Base-by-base conservation (phyloP, 2,329 filamentous ascomycete genomes). In the Fusarium miscanthi region DNA sequence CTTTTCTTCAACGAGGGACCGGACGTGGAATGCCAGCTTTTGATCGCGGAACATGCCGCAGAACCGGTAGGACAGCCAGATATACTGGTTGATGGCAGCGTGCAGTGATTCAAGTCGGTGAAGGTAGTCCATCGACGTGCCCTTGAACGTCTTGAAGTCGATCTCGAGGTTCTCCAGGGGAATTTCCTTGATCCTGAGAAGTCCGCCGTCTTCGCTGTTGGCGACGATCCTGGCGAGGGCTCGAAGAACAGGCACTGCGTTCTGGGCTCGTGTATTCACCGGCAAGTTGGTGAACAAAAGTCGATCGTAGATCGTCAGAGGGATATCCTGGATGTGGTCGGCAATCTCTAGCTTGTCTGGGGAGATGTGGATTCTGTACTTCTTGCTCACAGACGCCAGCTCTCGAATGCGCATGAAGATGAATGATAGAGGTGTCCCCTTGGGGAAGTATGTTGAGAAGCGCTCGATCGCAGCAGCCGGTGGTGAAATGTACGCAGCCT, bases 41-140 rank as follows among this genome's bases (percentile, higher is more conserved):
- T 95, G 89, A 72, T 91, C 93, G 10, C 85, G 88, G 80, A 98
- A 97, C 56, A 97, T 87, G 53, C 93, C 93, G 7, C 90, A 87
- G 80, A 95, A 97, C 11, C 95, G 91, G 81, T 95, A 98, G 75
- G 93, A 95, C 21, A 99, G 86, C 96, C 96, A 99, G 4, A 97
- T 87, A 79, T 98, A 99, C 51, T 95, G 84, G 48, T 95, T 94
- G 41, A 99, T 84, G 33, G 90, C 86, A 76, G 93, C 93, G 83
- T 99, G 96, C 21, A 99, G 86, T 6, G 84, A 81, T 80, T 99
- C 96, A 25, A 98, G 85, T 13, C 85, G 82, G 60, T 85, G 84
- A 16, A 99, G 85, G 73, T 94, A 93, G 0, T 84, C 80, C 59
- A 87, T 82, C 19, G 81, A 80, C 2, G 80, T 79, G 1, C 82